Conservation (phyloP, 495 filamentous ascomycete species). For the Podospora didyma region DNA sequence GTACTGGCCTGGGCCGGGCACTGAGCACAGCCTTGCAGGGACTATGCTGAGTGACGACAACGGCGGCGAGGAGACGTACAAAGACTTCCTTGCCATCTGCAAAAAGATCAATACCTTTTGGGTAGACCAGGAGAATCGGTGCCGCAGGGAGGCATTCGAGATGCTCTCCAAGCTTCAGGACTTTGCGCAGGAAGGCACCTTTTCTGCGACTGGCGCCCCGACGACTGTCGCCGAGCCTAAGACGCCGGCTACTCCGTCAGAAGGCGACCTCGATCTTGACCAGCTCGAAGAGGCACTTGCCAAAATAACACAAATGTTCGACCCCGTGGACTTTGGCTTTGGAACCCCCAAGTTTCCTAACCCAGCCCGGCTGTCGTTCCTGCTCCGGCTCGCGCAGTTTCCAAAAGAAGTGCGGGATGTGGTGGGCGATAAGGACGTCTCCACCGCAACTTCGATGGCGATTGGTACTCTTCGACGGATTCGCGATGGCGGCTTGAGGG, state of each 20-base stretch:
- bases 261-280: constrained; percentile 71
- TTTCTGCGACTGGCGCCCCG: constrained; percentile 32
- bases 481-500: constrained; percentile 81
- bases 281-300: constrained; percentile 85
- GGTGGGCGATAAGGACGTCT: constrained; percentile 76
- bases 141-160: constrained; percentile 74
- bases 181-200: constrained; percentile 82
- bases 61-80: constrained; percentile 45
- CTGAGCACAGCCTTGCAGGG: constrained; percentile 44
- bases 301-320: constrained; percentile 75
- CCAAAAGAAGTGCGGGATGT: constrained; percentile 72
- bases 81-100: constrained; percentile 75
- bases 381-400: constrained; percentile 72
- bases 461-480: constrained; percentile 76
- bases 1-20: constrained; percentile 85
- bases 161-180: constrained; percentile 76
- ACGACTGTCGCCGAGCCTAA: not conserved
- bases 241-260: not conserved
- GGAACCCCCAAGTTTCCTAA: constrained; percentile 87
- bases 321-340: constrained; percentile 76
- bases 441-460: constrained; percentile 74
- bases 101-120: constrained; percentile 78
- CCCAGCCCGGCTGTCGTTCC: constrained; percentile 75
- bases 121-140: constrained; percentile 76
- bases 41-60: constrained; percentile 12